Evolutionary conservation across 1,139 yeast genomes (phyloP).

Genomic region (Protomyces inundatus): DNA sequence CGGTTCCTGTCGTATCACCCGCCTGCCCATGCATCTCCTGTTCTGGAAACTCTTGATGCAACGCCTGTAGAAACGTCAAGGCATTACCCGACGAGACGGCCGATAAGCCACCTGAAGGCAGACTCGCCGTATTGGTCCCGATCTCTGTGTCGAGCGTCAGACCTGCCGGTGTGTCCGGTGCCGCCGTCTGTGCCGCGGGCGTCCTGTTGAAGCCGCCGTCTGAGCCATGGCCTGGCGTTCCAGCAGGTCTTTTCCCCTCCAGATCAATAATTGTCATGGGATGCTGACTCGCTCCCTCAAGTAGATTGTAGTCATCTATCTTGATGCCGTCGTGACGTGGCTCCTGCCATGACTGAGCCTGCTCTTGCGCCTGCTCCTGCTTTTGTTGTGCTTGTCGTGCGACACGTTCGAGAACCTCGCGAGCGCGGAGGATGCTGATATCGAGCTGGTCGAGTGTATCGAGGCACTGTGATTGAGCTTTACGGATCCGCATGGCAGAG

Average conservation of each 20-base stretch:
- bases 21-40: no score
- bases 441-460: conserved; percentile 21
- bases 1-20: no score
- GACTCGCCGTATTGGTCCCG: not conserved
- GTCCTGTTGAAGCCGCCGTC: not conserved
- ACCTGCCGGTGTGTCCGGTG: not conserved
- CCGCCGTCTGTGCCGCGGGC: not conserved
- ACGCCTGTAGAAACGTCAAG: not conserved
- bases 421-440: conserved; percentile 7
- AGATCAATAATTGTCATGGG: not conserved
- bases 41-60: not conserved
- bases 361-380: no score
- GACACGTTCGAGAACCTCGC: conserved; percentile 6
- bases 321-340: not conserved
- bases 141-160: not conserved
- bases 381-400: conserved; percentile 2
- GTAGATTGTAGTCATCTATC: not conserved
- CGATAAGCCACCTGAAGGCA: not conserved
- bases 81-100: not conserved
- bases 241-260: not conserved
- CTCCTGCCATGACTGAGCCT: no score
- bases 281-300: no score
- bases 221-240: not conserved
- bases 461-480: not conserved
- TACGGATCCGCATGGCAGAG: not conserved